Evolutionary conservation across 768 basidiomycete genomes (phyloP).

Genomic region (Gymnopilus junonius): DNA sequence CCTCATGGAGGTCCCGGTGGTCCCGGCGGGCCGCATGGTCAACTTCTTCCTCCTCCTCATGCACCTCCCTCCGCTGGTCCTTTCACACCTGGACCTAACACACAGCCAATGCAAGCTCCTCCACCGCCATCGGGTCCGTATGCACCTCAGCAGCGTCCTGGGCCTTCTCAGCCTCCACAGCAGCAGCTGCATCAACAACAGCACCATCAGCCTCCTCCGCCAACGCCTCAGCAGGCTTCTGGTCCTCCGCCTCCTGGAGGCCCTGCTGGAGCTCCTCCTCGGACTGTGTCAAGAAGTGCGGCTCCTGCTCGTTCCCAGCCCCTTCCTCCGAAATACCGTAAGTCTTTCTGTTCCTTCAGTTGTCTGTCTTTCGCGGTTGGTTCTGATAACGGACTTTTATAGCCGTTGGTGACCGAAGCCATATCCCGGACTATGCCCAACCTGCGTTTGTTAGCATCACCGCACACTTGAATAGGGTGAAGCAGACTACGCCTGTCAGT

Average conservation of each 20-base stretch:
- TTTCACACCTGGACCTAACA: conserved; percentile 35
- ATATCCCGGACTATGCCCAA: conserved; percentile 74
- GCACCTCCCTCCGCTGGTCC: conserved; percentile 31
- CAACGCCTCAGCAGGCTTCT: conserved; percentile 24
- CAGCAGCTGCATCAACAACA: neutral
- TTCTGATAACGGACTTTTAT: conserved; percentile 15
- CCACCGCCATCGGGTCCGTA: conserved; percentile 41
- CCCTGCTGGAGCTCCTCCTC: conserved; percentile 25
- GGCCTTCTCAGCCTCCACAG: conserved; percentile 21
- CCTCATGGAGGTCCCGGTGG: conserved; percentile 9
- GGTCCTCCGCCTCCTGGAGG: conserved; percentile 37
- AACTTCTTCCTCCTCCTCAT: conserved; percentile 22
- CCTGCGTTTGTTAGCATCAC: conserved; percentile 74
- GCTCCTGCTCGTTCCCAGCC: conserved; percentile 26
- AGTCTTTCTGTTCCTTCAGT: conserved; percentile 28
- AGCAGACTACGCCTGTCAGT: conserved; percentile 77
- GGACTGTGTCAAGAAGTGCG: conserved; percentile 26
- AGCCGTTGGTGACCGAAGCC: conserved; percentile 92
- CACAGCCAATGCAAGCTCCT: conserved; percentile 5
- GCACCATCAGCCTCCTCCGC: too few relatives aligned
- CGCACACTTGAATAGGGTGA: conserved; percentile 66
- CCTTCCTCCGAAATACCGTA: conserved; percentile 50
- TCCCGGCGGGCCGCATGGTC: conserved; percentile 17
- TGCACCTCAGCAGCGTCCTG: conserved; percentile 35
- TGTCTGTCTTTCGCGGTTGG: neutral